Evolutionary conservation across 768 basidiomycete species (phyloP).

Genomic region (Lepiota brunneoincarnata): DNA sequence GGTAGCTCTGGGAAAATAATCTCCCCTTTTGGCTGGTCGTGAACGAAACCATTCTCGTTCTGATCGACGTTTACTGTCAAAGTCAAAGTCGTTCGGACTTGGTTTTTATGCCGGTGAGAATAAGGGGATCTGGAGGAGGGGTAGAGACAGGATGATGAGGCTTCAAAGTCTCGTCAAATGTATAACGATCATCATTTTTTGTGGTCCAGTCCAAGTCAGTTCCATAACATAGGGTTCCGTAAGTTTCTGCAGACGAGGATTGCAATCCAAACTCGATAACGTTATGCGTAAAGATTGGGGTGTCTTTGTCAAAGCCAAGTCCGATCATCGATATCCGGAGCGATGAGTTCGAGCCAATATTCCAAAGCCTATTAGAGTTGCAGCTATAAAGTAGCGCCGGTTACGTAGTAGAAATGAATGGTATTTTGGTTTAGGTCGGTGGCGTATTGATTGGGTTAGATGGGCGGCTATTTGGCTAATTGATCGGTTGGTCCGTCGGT

Average conservation of each 20-base stretch:
- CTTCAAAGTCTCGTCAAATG: slow-evolving; percentile 24
- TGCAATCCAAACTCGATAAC: not conserved
- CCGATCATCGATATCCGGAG: slow-evolving; percentile 6
- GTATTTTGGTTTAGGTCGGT: not conserved
- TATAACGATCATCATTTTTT: not conserved
- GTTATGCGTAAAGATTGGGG: not conserved
- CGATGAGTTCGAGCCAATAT: too few relatives aligned
- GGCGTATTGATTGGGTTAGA: not conserved
- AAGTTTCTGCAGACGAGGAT: slow-evolving; percentile 4
- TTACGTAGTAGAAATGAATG: not conserved
- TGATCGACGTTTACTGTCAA: slow-evolving; percentile 34
- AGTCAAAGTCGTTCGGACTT: slow-evolving; percentile 36
- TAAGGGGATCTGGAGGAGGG: slow-evolving; percentile 11
- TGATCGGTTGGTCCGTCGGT: slow-evolving; percentile 20
- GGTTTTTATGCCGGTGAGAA: slow-evolving; percentile 30
- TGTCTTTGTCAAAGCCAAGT: not conserved
- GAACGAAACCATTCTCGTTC: slow-evolving; percentile 20
- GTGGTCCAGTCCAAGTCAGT: slow-evolving; percentile 2
- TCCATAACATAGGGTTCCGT: slow-evolving; percentile 1
- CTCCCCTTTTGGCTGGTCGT: slow-evolving; percentile 31
- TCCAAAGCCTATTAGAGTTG: not conserved
- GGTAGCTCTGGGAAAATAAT: slow-evolving; percentile 61
- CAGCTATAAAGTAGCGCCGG: not conserved
- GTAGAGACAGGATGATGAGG: slow-evolving; percentile 16
- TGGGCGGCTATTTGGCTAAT: slow-evolving; percentile 9